Evolutionary conservation across 2,329 filamentous ascomycete species (phyloP), one percentile per base, ranked within the genome.

Genomic region (Malbranchea cinnamomea): DNA sequence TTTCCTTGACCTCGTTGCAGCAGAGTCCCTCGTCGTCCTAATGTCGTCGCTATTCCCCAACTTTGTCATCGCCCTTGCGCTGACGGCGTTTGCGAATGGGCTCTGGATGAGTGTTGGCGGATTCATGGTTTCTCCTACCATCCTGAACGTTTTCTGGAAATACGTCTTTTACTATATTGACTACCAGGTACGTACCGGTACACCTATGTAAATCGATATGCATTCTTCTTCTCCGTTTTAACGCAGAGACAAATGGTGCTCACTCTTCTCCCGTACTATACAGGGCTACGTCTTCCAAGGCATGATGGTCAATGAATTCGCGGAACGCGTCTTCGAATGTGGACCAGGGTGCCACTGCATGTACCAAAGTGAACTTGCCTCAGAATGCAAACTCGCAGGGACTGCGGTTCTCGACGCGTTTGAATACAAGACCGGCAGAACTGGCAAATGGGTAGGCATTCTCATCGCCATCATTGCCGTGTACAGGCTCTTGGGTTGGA

Each of bases 231-330:
- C 13, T 17, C 18, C 9, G 9, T 21, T 10, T 19, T 7, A 12
- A 29, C 27, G 23, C 21, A 29, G 17, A 29, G 23, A 29, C 10
- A 12, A 18, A 10, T 7, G 13, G 12, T 16, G 21, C 8, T 15
- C 10, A 5, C 4, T 12, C 14, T 21, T 10, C 34, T 36, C 23
- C 32, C 12, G 9, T 5, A 26, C 18, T 23, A 11, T 16, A 31
- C 29, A 63, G 56, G 62, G 65, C 23, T 91, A 85, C 43, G 82
- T 91, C 3, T 92, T 91, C 49, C 72, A 87, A 47, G 82, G 80
- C 9, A 89, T 92, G 82, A 89, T 91, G 80, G 74, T 87, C 31
- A 91, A 89, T 46, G 80, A 92, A 56, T 89, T 92, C 49, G 59
- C 60, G 1, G 40, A 67, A 11, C 62, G 79, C 9, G 65, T 59